phyloP scores from a whole-genome alignment of 2,329 filamentous ascomycete species.

The Onygena corvina region DNA sequence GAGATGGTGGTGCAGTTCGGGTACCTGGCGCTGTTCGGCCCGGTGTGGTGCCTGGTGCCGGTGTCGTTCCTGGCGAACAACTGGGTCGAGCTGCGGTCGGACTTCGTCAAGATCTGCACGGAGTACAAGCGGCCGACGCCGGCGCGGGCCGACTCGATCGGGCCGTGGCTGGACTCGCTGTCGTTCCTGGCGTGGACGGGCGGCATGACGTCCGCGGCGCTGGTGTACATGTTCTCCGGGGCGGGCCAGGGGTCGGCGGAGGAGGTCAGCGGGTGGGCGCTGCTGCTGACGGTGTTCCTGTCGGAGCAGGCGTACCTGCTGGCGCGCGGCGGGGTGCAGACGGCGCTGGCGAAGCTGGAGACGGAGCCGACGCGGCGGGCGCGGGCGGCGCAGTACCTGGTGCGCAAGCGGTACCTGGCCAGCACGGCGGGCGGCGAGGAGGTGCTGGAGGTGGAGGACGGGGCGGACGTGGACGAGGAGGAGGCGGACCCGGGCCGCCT shows the following conservation, averaged over 20 bases:
- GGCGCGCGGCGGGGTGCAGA: slow-evolving; percentile 58
- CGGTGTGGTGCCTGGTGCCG: slow-evolving; percentile 87
- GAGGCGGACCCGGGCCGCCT: slow-evolving; percentile 34
- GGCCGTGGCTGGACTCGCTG: slow-evolving; percentile 76
- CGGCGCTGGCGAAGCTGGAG: slow-evolving; percentile 66
- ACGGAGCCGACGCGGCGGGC: slow-evolving; percentile 79
- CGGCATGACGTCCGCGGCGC: slow-evolving; percentile 70
- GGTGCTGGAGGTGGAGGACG: not conserved
- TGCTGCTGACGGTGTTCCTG: slow-evolving; percentile 70
- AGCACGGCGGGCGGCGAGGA: not conserved
- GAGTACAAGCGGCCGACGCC: slow-evolving; percentile 83
- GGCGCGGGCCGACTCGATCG: slow-evolving; percentile 83
- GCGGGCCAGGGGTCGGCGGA: slow-evolving; percentile 30
- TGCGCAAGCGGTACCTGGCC: slow-evolving; percentile 67
- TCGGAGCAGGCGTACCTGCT: slow-evolving; percentile 84
- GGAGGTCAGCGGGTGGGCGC: slow-evolving; percentile 49
- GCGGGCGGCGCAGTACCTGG: slow-evolving; percentile 63
- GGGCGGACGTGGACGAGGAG: slow-evolving; percentile 27
- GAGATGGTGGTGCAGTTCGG: slow-evolving; percentile 89
- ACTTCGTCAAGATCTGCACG: slow-evolving; percentile 86
- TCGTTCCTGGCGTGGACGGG: slow-evolving; percentile 91
- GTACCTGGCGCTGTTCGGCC: slow-evolving; percentile 81
- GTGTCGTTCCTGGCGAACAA: slow-evolving; percentile 87
- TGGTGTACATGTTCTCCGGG: slow-evolving; percentile 79
- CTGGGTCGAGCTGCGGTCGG: slow-evolving; percentile 86